Evolutionary conservation across 306 rosid species (phyloP), one percentile per base, ranked within the genome.

Genomic region (Bauhinia variegata): DNA sequence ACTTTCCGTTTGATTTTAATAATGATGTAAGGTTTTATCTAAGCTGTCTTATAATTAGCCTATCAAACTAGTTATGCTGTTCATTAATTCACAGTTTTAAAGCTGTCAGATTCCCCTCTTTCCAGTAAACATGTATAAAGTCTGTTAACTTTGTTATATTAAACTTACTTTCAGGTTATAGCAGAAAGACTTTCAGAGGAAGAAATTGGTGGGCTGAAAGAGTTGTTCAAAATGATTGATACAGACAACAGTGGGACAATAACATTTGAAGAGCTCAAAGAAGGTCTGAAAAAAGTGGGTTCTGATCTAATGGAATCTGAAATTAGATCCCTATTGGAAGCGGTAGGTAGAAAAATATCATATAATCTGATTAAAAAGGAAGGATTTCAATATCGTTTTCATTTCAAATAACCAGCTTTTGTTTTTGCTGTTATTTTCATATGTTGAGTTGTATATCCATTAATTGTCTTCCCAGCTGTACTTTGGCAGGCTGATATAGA

Each of bases 121-220:
- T 63, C 34, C 41, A 8, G 33, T 47, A 12, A 55, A 57, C 47
- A 2, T 2, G 41, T 36, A 36, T 36, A 5, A 5, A 36, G 6
- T 8, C 9, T 36, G 41, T 52, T 44, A 34, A 57, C 28, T 30
- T 36, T 44, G 36, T 7, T 62, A n/a, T 31, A 10, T 10, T 10
- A 47, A 47, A 67, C 38, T 5, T 11, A 6, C 65, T 65, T 79
- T 52, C 87, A 88, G 97, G 95, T 91, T 72, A 88, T 91, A 67
- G 96, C 92, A 31, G 96, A 91, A 70, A 84, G 92, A 65, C 89
- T 91, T 58, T 91, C 97, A 36, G 97, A 91, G 70, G 97, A 91
- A 86, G 97, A 91, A 75, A 91, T 91, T 55, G 97, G 97, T 39
- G 97, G 97, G 37, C 67, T 91, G 51, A 91, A 86, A 78, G 95